phyloP scores from a whole-genome alignment of 768 basidiomycete species.

The Tulasnella sp. region DNA sequence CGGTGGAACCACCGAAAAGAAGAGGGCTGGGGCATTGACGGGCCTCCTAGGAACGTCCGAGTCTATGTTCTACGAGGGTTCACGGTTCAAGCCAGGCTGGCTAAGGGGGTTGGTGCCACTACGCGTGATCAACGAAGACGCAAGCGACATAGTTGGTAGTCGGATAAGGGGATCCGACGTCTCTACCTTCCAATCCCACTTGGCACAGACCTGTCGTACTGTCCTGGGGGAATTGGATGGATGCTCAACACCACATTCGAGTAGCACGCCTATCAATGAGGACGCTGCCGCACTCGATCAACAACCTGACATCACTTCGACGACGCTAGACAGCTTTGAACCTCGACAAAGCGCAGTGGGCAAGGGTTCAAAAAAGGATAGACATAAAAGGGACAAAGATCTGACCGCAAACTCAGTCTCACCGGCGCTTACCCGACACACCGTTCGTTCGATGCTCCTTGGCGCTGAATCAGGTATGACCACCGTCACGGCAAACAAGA shows the following conservation, averaged over 20 bases:
- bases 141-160: neutral
- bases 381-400: neutral
- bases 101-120: constrained; percentile 48
- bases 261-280: neutral
- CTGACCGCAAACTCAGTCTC: neutral
- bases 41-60: constrained; percentile 31
- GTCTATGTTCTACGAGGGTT: constrained; percentile 47
- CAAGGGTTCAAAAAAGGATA: neutral
- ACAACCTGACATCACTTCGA: neutral
- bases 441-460: constrained; percentile 58
- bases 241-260: neutral
- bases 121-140: constrained; percentile 32
- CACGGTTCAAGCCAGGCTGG: constrained; percentile 45
- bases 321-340: too few relatives aligned
- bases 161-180: neutral
- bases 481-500: constrained; percentile 76
- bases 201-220: constrained; percentile 42
- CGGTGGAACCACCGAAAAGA: constrained; percentile 57
- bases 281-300: neutral
- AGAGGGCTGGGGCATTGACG: constrained; percentile 55
- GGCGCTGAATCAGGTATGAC: constrained; percentile 68
- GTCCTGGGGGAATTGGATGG: constrained; percentile 33
- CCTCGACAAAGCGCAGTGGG: neutral
- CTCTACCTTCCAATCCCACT: constrained; percentile 36
- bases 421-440: constrained; percentile 49